Base-by-base conservation (phyloP, 495 filamentous ascomycete species). In the Rostrohypoxylon terebratum region DNA sequence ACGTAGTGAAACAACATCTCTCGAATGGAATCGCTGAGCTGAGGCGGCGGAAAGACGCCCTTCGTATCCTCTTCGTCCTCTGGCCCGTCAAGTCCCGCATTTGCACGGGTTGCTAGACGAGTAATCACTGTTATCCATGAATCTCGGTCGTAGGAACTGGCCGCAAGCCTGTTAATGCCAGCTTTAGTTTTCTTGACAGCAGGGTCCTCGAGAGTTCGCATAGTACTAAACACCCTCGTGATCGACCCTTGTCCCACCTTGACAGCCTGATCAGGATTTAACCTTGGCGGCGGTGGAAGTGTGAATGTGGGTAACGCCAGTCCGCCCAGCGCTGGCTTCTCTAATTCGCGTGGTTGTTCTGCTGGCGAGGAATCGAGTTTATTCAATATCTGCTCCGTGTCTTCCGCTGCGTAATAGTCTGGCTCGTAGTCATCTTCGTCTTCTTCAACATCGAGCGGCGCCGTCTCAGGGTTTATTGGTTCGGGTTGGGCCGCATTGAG, bases 371-470 rank as follows among this genome's bases (percentile, higher is more conserved):
- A 89, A 77, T 93, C 89, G 18, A 91, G 83, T 73, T 91, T 90
- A 75, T 92, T 93, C 14, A 88, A 77, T 7, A 90, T 88, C 72
- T 93, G 90, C 50, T 93, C 92, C 3, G 88, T 84, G 69, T 92
- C 89, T 75, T 94, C 92, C 53, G 83, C 86, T 6, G 87, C 84
- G 61, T 91, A 86, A 73, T 92, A 94, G 79, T 96, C 91, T 0
- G 93, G 93, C 68, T 96, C 93, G 73, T 97, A 96, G 63, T 94
- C 91, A 58, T 94, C 94, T 13, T 97, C 94, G 16, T 97, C 94
- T 6, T 95, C 92, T n/a, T 89, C 90, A 0, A 87, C 82, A 20
- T 81, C 86, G 8, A 86, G 75, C 1, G 84, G 83, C 8, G 82
- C 78, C 0, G 81, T 85, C 13, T 84, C 82, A 1, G 85, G 77